phyloP scores from a whole-genome alignment of 345 rosid species.

The Murraya koenigii region DNA sequence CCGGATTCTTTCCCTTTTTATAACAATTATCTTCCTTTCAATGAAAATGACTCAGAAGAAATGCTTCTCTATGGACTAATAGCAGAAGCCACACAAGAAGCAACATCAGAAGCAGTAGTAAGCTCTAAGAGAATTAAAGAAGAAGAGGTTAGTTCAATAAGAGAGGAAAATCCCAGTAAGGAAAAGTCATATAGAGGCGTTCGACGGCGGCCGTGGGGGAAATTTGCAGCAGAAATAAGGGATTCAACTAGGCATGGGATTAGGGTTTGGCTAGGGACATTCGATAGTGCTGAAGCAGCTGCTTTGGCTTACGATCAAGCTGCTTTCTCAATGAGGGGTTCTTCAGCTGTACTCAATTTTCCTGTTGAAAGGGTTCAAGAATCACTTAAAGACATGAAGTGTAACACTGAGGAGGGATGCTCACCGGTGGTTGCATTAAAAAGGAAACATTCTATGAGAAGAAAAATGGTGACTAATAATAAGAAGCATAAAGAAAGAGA shows the following conservation, averaged over 20 bases:
- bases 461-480: constrained; percentile 42
- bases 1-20: constrained; percentile 40
- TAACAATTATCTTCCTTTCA: constrained; percentile 61
- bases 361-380: constrained; percentile 65
- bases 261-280: constrained; percentile 73
- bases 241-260: constrained; percentile 63
- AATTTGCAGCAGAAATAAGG: constrained; percentile 77
- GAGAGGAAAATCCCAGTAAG: constrained; percentile 27
- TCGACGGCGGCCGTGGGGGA: constrained; percentile 78
- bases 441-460: constrained; percentile 71
- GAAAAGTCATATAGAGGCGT: constrained; percentile 67
- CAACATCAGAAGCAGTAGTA: constrained; percentile 11
- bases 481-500: constrained; percentile 35
- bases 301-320: constrained; percentile 79
- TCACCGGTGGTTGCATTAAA: constrained; percentile 91
- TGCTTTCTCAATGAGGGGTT: constrained; percentile 66
- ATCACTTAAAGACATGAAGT: constrained; percentile 62
- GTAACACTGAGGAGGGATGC: constrained; percentile 48
- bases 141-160: constrained; percentile 49
- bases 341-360: constrained; percentile 55
- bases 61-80: constrained; percentile 77
- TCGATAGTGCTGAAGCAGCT: constrained; percentile 73
- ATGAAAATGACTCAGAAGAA: constrained; percentile 91
- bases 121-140: constrained; percentile 27
- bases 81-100: constrained; percentile 38